Base-by-base conservation (phyloP, 305 asterid genomes). In the Plantago coronopus region DNA sequence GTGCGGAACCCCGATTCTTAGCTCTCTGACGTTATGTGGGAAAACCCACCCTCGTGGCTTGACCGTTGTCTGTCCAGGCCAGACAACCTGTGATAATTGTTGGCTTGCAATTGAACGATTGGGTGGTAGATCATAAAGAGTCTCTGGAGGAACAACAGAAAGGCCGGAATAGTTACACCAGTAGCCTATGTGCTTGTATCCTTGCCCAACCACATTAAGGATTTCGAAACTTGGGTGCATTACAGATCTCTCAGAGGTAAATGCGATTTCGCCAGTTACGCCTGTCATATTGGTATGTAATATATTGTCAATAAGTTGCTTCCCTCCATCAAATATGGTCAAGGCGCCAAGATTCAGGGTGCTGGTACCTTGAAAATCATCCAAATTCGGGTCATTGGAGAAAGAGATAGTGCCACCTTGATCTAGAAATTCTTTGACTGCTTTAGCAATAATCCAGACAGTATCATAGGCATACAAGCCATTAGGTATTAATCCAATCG, bases 11-110 rank as follows among this genome's bases (percentile, higher is more conserved):
- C 84, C 96, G 17, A 87, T 81, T 64, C 23, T 78, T 69, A 87
- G 57, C 17, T 67, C 69, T 66, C 74, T 78, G 51, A 94, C 96
- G 15, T 81, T 82, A 44, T 62, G 69, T 0, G 91, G 91, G 19
- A 83, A 85, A 74, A 81, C 91, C 96, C 96, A 87, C 8, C 96
- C 96, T 8, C 94, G 81, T 7, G 96, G 96, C 49, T 64, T 79
- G 15, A 46, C 17, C 15, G 67, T 50, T 25, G 78, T 58, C 62
- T 72, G 72, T 17, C 96, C 95, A 0, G 96, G 96, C 96, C 95
- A 88, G 31, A 88, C 58, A 7, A 76, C 80, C 45, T 48, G 40
- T 16, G 64, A 22, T 6, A 88, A 65, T 10, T 38, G 63, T 57
- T 70, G 76, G 65, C 48, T 67, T 16, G 80, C 72, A 48, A 72